phyloP scores from a whole-genome alignment of 2,329 filamentous ascomycete genomes.

The Aspergillus novoparasiticus region DNA sequence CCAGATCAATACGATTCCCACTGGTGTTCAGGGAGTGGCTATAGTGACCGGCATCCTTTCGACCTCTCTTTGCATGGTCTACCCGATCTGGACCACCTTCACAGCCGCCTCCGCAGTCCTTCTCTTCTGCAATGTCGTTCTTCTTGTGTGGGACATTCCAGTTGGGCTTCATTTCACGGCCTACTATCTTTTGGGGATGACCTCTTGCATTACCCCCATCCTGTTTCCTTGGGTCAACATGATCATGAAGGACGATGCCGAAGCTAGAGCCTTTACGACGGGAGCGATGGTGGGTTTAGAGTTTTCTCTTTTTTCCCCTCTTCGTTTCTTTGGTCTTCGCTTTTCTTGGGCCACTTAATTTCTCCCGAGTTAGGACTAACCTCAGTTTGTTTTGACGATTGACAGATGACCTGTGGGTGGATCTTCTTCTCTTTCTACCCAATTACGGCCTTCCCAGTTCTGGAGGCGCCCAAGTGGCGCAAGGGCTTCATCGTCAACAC shows the following conservation, averaged over 20 bases:
- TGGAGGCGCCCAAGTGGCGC: too few species aligned
- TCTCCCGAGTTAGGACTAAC: too few species aligned
- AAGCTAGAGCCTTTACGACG: constrained; percentile 42
- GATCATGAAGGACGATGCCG: constrained; percentile 42
- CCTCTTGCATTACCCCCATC: constrained; percentile 46
- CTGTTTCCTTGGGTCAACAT: constrained; percentile 50
- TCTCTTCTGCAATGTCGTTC: constrained; percentile 49
- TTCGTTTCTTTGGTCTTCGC: too few species aligned
- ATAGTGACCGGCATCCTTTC: constrained; percentile 54
- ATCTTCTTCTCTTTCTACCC: too few species aligned
- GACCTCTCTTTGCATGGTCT: constrained; percentile 54
- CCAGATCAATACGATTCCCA: constrained; percentile 55
- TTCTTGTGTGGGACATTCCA: constrained; percentile 55
- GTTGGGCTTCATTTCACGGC: constrained; percentile 46
- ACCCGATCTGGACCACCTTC: constrained; percentile 54
- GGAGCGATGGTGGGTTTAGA: too few species aligned
- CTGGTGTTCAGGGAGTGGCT: constrained; percentile 51
- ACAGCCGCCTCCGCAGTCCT: constrained; percentile 44
- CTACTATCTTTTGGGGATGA: constrained; percentile 41
- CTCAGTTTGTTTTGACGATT: too few species aligned
- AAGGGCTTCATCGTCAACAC: too few species aligned
- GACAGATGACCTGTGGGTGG: too few species aligned
- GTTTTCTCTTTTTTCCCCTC: too few species aligned
- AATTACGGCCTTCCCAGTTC: too few species aligned
- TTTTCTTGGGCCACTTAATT: too few species aligned